Evolutionary conservation across 2,329 filamentous ascomycete genomes (phyloP).

Genomic region (Penicillium sp.): DNA sequence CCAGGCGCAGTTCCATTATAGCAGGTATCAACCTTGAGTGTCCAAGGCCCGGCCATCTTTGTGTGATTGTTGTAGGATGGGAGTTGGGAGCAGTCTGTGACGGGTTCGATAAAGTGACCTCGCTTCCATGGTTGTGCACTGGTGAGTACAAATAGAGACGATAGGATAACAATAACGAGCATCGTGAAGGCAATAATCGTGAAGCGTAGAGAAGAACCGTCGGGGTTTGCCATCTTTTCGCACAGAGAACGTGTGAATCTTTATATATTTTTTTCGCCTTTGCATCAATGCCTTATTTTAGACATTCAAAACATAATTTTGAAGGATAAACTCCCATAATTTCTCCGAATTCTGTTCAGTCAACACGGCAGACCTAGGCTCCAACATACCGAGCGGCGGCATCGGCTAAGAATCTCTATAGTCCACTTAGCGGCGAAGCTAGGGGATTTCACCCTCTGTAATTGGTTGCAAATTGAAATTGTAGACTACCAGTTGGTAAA

Average conservation of each 20-base stretch:
- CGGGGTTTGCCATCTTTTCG: neutral
- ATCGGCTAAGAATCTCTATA: neutral
- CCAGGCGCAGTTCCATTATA: neutral
- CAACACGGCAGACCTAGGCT: neutral
- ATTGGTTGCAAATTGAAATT: neutral
- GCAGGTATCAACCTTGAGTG: conserved; percentile 8
- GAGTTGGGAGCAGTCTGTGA: conserved; percentile 9
- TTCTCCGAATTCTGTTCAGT: neutral
- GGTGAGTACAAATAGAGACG: neutral
- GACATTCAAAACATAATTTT: neutral
- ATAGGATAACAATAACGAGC: neutral
- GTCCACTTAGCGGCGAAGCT: neutral
- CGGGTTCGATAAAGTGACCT: neutral
- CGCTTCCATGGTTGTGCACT: conserved; percentile 2
- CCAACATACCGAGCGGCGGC: neutral
- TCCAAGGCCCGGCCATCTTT: conserved; percentile 15
- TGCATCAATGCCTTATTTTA: neutral
- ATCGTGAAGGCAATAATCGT: neutral
- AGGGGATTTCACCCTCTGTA: fast-evolving
- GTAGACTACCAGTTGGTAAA: neutral
- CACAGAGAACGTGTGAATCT: neutral
- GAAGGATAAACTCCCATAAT: neutral
- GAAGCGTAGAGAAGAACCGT: neutral
- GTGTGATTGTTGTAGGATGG: conserved; percentile 11
- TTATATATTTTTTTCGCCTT: neutral